Evolutionary conservation across 257 asterid species (phyloP).

Genomic region (Solanum paucissectum): DNA sequence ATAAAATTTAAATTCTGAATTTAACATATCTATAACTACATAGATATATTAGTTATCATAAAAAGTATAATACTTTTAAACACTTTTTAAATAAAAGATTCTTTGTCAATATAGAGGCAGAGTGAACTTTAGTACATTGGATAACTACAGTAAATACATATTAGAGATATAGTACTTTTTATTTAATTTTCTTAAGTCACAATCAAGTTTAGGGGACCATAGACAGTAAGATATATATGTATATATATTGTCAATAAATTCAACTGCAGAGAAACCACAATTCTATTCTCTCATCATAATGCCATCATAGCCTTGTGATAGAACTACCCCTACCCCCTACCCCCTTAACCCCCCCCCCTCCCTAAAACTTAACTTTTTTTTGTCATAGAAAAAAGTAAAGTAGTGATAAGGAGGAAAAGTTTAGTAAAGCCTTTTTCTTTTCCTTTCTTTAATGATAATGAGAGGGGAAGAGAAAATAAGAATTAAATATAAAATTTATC

Average conservation of each 20-base stretch:
- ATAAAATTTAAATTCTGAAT: no score
- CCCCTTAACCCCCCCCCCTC: background rate
- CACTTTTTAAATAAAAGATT: background rate
- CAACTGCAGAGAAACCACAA: conserved; percentile 82
- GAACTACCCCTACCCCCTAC: background rate
- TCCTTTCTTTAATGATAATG: background rate
- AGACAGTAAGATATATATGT: conserved; percentile 37
- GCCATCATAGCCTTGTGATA: conserved; percentile 64
- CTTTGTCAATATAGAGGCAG: background rate
- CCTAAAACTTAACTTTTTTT: conserved; percentile 28
- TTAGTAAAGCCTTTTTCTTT: conserved; percentile 23
- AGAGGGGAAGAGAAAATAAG: background rate
- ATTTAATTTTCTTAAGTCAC: background rate
- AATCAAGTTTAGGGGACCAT: conserved; percentile 15
- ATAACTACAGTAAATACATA: background rate
- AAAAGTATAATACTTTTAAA: background rate
- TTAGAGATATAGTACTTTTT: background rate
- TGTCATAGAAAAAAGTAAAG: conserved; percentile 41
- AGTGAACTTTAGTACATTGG: background rate
- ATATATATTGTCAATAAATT: conserved; percentile 32
- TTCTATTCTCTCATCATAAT: conserved; percentile 86
- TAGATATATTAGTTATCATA: no score
- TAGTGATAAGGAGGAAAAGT: conserved; percentile 14
- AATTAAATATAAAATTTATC: background rate
- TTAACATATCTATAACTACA: rapidly evolving